Base-by-base conservation (phyloP, 2,329 filamentous ascomycete species). In the Chaetomiaceae sp. region DNA sequence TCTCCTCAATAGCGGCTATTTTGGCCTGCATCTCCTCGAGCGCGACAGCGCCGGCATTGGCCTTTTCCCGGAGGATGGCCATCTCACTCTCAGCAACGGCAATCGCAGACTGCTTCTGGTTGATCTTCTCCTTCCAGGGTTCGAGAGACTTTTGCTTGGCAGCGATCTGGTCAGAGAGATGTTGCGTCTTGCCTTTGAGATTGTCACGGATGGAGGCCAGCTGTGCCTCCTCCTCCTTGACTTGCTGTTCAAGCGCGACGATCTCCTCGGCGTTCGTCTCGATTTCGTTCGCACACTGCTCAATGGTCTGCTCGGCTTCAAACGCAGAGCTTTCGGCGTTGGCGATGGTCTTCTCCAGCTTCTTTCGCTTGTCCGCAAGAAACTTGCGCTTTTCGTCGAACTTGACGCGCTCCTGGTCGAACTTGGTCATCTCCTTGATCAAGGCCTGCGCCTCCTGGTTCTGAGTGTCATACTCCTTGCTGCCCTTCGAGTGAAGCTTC, bases 311-410 rank as follows among this genome's bases (percentile, higher is more conserved):
- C 30, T 83, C 78, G 3, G 89, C 86, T 57, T 94, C 88, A 1
- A 78, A 76, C 1, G 81, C 78, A 6, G 84, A 81, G 48, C 84
- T 82, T 53, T 87, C 86, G 49, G 87, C 88, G 37, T 83, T 84
- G 45, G 81, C 75, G 51, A 93, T 86, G 0, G 84, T 79, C 70
- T 95, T 97, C 56, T 97, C 88, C 12, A 95, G 76, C 69, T 98
- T 98, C 72, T 93, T 95, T 58, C 87, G 84, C 70, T 98, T 98
- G 60, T 84, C 84, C 2, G 78, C 73, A 55, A 98, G 69, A 65
- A 97, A 97, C 64, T 98, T 98, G 64, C 85, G 84, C 73, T 97
- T 97, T 67, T 98, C 94, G 55, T 97, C 91, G 56, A 95, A 90
- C 62, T 98, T 98, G 67, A 98, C 93, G 18, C 84, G 83, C 62